Evolutionary conservation across 31 red algal genomes (phyloP), one percentile per base, ranked within the genome.

Genomic region (Endocladia muricata): DNA sequence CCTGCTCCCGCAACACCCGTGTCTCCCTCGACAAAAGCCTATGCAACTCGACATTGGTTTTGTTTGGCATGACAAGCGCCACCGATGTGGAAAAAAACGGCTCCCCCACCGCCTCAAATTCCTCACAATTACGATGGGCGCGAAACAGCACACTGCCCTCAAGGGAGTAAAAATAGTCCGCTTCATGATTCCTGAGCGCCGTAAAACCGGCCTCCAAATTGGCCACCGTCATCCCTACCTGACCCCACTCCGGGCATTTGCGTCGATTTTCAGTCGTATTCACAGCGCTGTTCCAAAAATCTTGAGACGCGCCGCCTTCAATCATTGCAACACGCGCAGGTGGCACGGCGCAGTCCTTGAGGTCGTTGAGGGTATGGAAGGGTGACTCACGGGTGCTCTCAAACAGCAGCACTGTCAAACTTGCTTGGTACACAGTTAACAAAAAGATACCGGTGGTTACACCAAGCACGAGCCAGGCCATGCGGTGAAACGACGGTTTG

Each of bases 21-120:
- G 82, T 85, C 37, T 73, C 70, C 30, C 59, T 63, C 32, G 69
- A 69, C 28, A 85, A 41, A 29, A 61, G 32, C 23, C 17, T 62
- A 22, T 31, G 71, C 2, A 82, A 29, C 11, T 40, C 64, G 25
- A 35, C 17, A 37, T 85, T 76, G 21, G 38, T 36, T 19, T 33
- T 61, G 4, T 5, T 51, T 9, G 82, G 70, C 36, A 85, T n/a
- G 17, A 85, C 82, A 69, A 85, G 76, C 6, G 39, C 70, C 26
- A 85, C 82, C 33, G 82, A 64, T n/a, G 82, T 76, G 3, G 72
- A 76, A 47, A 85, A 75, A 62, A 85, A 85, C 0, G 82, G 82
- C n/a, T 69, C 82, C 1, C 82, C 82, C 44, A 85, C 82, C 22
- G 82, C 70, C 3, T 47, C 82, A 58, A 65, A 76, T 4, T 55